Evolutionary conservation across 2,329 filamentous ascomycete species (phyloP).

Genomic region (Myriosclerotinia duriaeana): DNA sequence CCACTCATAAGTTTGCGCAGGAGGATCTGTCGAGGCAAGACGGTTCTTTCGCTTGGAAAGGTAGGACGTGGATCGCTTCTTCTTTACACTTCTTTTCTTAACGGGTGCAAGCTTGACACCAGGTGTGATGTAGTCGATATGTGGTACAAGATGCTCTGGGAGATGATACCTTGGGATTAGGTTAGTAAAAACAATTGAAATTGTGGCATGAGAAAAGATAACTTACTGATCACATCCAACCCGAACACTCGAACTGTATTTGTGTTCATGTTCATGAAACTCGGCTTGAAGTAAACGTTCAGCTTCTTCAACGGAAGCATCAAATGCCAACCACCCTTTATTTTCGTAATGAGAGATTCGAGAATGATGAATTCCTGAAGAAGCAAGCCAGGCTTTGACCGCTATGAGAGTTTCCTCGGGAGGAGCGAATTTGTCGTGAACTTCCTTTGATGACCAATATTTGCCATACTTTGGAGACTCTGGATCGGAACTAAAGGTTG

Average conservation of each 20-base stretch:
- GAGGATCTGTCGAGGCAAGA: background rate
- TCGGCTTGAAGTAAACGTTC: slow-evolving; percentile 41
- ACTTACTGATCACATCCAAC: slow-evolving; percentile 42
- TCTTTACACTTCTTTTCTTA: slow-evolving; percentile 28
- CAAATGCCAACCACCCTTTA: slow-evolving; percentile 43
- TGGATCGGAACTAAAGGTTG: slow-evolving; percentile 31
- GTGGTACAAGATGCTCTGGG: slow-evolving; percentile 44
- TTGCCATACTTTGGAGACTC: slow-evolving; percentile 29
- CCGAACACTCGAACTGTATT: slow-evolving; percentile 31
- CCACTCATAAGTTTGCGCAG: background rate
- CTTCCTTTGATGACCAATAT: slow-evolving; percentile 29
- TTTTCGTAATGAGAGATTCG: slow-evolving; percentile 40
- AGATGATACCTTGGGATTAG: slow-evolving; percentile 42
- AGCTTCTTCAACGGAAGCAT: slow-evolving; percentile 41
- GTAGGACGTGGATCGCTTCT: slow-evolving; percentile 20
- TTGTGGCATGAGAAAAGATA: background rate
- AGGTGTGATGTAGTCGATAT: slow-evolving; percentile 51
- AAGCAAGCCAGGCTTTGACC: slow-evolving; percentile 41
- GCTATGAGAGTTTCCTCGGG: slow-evolving; percentile 31
- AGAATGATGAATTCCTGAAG: slow-evolving; percentile 38
- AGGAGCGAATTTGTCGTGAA: slow-evolving; percentile 41
- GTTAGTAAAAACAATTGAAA: background rate
- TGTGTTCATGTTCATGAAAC: slow-evolving; percentile 42
- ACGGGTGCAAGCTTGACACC: slow-evolving; percentile 42
- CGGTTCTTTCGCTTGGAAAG: slow-evolving; percentile 17